Percentiles rank a stretch among this genome's conserved stretches.
These are phyloP conservation scores for Monosporascus sp. DNA, from an alignment of 2,329 filamentous ascomycete genomes.

Conservation along the genomic window DNA sequence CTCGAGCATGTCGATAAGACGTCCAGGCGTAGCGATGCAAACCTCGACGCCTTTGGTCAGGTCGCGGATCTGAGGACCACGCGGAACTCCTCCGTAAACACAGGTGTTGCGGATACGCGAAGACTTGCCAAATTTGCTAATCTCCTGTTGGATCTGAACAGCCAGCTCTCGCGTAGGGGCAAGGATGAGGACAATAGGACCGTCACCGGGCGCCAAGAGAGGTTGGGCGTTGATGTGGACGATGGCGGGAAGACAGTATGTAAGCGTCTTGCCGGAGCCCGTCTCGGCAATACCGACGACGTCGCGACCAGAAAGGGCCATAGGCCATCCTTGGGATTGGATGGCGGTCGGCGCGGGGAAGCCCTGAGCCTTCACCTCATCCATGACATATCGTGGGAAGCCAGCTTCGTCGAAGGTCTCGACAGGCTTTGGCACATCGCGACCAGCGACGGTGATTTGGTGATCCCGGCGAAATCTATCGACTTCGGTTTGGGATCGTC, in stretches of 20 bases:
- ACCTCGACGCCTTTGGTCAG: constrained; percentile 94
- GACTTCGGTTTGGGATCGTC: constrained; percentile 72
- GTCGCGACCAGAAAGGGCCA: constrained; percentile 96
- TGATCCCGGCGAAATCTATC: constrained; percentile 83
- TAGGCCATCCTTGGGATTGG: constrained; percentile 98
- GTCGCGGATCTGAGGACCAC: constrained; percentile 94
- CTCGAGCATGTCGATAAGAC: constrained; percentile 98
- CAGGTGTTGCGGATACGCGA: constrained; percentile 98
- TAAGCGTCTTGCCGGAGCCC: constrained; percentile 97
- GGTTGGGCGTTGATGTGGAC: constrained; percentile 99
- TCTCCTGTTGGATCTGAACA: constrained; percentile 97
- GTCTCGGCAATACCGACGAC: constrained; percentile 99
- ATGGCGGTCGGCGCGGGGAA: constrained; percentile 93
- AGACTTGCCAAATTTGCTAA: constrained; percentile 97
- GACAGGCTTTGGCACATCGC: constrained; percentile 83
- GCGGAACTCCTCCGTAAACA: constrained; percentile 97
- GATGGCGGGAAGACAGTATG: constrained; percentile 95
- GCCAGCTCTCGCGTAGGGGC: constrained; percentile 96
- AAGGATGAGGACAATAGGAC: constrained; percentile 92
- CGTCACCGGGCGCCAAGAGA: constrained; percentile 88
- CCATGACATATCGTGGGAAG: constrained; percentile 95
- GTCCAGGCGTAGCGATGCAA: constrained; percentile 95
- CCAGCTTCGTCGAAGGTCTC: constrained; percentile 97
- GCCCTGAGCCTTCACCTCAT: constrained; percentile 96
- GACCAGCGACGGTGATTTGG: constrained; percentile 77